phyloP scores from a whole-genome alignment of 1,139 yeast genomes.

The Yamadazyma jaroonii region DNA sequence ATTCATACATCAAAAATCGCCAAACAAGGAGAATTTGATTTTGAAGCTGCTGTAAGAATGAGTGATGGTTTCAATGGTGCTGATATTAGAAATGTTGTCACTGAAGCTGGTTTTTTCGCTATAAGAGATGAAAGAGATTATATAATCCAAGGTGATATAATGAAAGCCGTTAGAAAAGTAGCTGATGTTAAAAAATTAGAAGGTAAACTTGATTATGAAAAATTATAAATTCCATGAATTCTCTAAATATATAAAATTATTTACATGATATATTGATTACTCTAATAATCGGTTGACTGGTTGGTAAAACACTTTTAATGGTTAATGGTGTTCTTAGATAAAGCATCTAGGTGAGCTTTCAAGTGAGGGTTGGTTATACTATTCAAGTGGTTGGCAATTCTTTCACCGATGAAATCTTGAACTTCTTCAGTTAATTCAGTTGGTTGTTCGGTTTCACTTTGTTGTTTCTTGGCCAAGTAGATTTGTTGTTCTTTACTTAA shows the following conservation, averaged over 20 bases:
- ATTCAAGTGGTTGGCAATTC: slow-evolving; percentile 56
- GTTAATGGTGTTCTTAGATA: slow-evolving; percentile 28
- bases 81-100: slow-evolving; percentile 92
- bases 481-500: slow-evolving; percentile 61
- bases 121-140: slow-evolving; percentile 97
- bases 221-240: slow-evolving; percentile 43
- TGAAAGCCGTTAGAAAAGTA: slow-evolving; percentile 98
- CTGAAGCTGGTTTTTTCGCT: slow-evolving; percentile 99
- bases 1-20: slow-evolving; percentile 86
- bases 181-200: slow-evolving; percentile 96
- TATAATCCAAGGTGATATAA: slow-evolving; percentile 86
- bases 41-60: slow-evolving; percentile 96
- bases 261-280: background rate
- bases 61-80: slow-evolving; percentile 99
- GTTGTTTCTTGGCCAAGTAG: slow-evolving; percentile 48
- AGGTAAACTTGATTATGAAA: slow-evolving; percentile 92
- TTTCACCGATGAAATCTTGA: slow-evolving; percentile 66
- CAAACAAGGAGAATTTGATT: slow-evolving; percentile 94
- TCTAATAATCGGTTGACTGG: background rate
- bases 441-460: slow-evolving; percentile 2
- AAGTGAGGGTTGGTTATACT: slow-evolving; percentile 37
- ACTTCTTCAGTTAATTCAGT: slow-evolving; percentile 61
- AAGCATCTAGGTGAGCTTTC: slow-evolving; percentile 39
- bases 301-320: background rate
- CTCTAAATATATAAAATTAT: slow-evolving; percentile 3